These are phyloP conservation scores for Leishmania guyanensis DNA, from an alignment of 208 protist genomes.

Conservation along the genomic window DNA sequence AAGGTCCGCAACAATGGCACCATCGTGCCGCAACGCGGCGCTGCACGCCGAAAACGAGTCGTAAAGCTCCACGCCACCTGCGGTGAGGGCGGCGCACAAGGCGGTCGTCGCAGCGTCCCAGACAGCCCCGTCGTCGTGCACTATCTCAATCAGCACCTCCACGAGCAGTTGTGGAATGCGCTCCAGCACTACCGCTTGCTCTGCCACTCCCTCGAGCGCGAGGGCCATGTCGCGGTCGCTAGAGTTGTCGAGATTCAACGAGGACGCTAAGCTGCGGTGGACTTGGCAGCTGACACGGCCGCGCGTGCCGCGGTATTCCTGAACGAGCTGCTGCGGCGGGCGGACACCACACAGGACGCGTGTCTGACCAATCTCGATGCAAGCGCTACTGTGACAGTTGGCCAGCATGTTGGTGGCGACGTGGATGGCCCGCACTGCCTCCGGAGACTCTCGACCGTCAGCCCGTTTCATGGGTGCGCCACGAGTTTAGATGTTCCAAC, in stretches of 20 bases:
- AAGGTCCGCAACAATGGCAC: slow-evolving; percentile 59
- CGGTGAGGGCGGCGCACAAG: slow-evolving; percentile 64
- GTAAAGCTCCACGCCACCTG: slow-evolving; percentile 70
- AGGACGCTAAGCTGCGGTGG: slow-evolving; percentile 36
- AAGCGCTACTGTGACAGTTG: slow-evolving; percentile 82
- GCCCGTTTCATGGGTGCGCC: slow-evolving; percentile 25
- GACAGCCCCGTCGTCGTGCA: slow-evolving; percentile 72
- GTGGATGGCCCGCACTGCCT: slow-evolving; percentile 66
- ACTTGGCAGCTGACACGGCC: slow-evolving; percentile 73
- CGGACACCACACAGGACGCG: slow-evolving; percentile 82
- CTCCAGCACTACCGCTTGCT: slow-evolving; percentile 75
- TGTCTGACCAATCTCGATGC: slow-evolving; percentile 77
- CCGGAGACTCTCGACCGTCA: slow-evolving; percentile 31
- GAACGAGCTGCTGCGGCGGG: slow-evolving; percentile 81
- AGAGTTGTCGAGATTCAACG: slow-evolving; percentile 33
- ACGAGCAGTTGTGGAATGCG: slow-evolving; percentile 80
- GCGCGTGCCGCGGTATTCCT: slow-evolving; percentile 81
- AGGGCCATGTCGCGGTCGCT: slow-evolving; percentile 52
- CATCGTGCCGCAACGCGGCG: slow-evolving; percentile 57
- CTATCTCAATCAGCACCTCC: slow-evolving; percentile 74
- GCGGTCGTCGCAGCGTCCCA: slow-evolving; percentile 75
- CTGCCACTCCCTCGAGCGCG: slow-evolving; percentile 76
- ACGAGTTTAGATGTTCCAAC: neutral
- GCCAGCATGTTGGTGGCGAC: slow-evolving; percentile 69
- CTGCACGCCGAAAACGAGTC: slow-evolving; percentile 74